Evolutionary conservation across 78 protist genomes (phyloP).

Genomic region (Carpediemonas membranifera): DNA sequence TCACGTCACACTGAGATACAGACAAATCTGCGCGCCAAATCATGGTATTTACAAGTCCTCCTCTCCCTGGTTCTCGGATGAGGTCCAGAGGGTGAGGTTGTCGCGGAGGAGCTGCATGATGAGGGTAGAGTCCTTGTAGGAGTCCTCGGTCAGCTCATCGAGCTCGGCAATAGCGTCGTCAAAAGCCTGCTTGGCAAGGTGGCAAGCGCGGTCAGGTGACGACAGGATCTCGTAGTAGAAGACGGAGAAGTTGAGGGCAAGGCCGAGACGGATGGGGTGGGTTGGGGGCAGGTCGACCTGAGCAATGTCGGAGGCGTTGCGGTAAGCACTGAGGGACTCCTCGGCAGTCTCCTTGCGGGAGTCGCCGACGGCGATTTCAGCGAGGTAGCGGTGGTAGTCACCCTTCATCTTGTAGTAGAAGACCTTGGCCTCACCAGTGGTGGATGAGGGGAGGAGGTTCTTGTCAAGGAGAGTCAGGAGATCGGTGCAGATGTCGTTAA

Average conservation of each 20-base stretch:
- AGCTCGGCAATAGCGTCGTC: slow-evolving; percentile 85
- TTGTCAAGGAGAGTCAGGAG: slow-evolving; percentile 1
- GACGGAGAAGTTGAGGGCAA: slow-evolving; percentile 95
- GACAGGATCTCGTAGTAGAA: slow-evolving; percentile 90
- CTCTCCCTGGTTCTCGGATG: background rate
- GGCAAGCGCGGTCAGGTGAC: slow-evolving; percentile 74
- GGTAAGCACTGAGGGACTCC: slow-evolving; percentile 68
- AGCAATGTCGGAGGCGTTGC: slow-evolving; percentile 70
- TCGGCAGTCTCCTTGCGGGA: slow-evolving; percentile 55
- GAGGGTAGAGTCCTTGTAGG: slow-evolving; percentile 86
- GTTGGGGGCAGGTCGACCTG: slow-evolving; percentile 70
- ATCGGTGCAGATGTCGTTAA: slow-evolving; percentile 25
- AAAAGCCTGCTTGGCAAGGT: slow-evolving; percentile 80
- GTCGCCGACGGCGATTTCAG: slow-evolving; percentile 67
- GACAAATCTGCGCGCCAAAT: no score
- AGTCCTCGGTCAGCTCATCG: slow-evolving; percentile 82
- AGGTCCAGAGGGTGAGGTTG: slow-evolving; percentile 91
- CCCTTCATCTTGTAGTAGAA: slow-evolving; percentile 87
- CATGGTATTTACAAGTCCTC: background rate
- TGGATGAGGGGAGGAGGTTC: slow-evolving; percentile 10
- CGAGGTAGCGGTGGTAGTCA: slow-evolving; percentile 90
- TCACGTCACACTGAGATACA: no score
- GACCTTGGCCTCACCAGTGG: slow-evolving; percentile 45
- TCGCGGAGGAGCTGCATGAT: slow-evolving; percentile 93
- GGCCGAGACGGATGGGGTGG: slow-evolving; percentile 92